These are phyloP conservation scores for Pseudopyrenochaeta lycopersici DNA, from an alignment of 2,329 filamentous ascomycete species.

Conservation along the genomic window DNA sequence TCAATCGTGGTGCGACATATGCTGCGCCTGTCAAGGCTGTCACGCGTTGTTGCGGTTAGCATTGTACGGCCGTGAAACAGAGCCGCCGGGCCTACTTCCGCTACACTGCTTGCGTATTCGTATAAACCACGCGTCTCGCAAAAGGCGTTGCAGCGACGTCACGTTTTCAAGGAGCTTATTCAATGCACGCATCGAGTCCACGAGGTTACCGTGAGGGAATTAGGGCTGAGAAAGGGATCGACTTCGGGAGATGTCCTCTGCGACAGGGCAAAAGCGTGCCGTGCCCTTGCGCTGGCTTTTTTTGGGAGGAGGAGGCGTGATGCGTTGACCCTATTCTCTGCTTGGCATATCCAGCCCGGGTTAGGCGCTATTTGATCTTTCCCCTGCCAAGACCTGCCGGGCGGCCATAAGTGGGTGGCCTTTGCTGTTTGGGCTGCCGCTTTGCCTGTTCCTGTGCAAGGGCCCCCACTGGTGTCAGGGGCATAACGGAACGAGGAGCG, in stretches of 20 bases:
- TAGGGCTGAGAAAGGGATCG: neutral
- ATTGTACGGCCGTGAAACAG: constrained; percentile 8
- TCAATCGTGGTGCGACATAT: constrained; percentile 34
- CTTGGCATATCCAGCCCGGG: constrained; percentile 13
- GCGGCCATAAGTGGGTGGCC: constrained; percentile 20
- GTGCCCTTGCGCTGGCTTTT: neutral
- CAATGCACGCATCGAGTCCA: neutral
- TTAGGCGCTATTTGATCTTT: constrained; percentile 16
- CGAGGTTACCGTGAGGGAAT: neutral
- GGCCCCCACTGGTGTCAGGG: constrained; percentile 34
- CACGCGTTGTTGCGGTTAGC: constrained; percentile 11
- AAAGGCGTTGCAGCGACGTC: neutral
- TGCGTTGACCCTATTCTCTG: constrained; percentile 13
- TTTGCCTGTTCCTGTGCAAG: constrained; percentile 36
- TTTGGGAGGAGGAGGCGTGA: constrained; percentile 8
- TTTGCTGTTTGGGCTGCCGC: constrained; percentile 23
- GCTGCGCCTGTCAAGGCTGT: constrained; percentile 19
- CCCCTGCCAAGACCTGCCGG: constrained; percentile 52
- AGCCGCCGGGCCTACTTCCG: constrained; percentile 7
- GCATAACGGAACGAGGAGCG: constrained; percentile 24
- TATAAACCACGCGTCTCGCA: neutral
- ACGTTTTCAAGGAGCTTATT: neutral
- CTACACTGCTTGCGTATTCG: constrained; percentile 1
- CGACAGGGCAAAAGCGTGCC: neutral
- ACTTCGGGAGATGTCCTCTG: neutral